Evolutionary conservation across 805 yeast genomes (phyloP), one percentile per base, ranked within the genome.

Genomic region (Scheffersomyces stipitis): DNA sequence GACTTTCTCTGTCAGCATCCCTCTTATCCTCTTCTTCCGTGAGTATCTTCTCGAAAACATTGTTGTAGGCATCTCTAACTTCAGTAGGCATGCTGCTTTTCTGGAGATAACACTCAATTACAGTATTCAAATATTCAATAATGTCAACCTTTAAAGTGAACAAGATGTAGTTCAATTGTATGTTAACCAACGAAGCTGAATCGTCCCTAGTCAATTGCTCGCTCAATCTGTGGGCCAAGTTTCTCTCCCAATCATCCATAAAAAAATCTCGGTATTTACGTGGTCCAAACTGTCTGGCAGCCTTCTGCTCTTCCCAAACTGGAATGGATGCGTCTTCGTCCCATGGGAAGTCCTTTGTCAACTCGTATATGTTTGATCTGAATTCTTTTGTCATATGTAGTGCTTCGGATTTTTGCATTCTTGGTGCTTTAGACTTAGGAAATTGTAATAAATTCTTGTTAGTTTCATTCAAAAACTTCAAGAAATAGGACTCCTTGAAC

Each of bases 91-190:
- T 26, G 13, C 18, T 13, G n/a, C 34, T 29, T 6, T 26, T 31
- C 17, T 38, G 33, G 5, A 34, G 16, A 16, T 34, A 29, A 14
- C 20, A 34, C 12, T 31, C 34, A 14, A 57, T 41, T 16, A 41
- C 38, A 14, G 35, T 32, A 31, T 62, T 61, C 28, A 62, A 31
- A 15, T 51, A 54, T 5, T 52, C 45, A 12, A 51, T 36, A 6
- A 58, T 34, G 40, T 67, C 63, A 15, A 67, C 49, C 14, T 52
- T 52, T 33, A 64, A 35, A 4, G 64, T 62, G 45, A 66, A 66
- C 27, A 67, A 47, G 8, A 62, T 51, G 38, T 55, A 69, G 40
- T 69, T 66, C 39, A 65, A 51, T 30, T 66, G 71, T 14, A 69
- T 39, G 34, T 65, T 66, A 18, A 59, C 43, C 29, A 69, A 51